phyloP scores from a whole-genome alignment of 768 basidiomycete species.

The Mycena capillaripes region DNA sequence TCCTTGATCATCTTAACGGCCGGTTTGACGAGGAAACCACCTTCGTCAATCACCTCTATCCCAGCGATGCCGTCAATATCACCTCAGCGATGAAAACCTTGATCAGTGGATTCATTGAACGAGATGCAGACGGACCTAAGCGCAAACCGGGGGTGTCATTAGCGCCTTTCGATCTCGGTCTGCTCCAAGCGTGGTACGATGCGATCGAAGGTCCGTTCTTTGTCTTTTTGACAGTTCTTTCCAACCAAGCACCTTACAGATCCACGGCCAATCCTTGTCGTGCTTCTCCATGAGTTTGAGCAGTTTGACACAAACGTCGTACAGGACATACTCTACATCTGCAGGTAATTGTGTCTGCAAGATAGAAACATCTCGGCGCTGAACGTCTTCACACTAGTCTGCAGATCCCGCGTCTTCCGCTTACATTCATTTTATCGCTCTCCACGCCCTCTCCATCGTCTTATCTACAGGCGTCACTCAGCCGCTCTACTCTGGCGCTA shows the following conservation, averaged over 20 bases:
- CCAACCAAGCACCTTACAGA: background rate
- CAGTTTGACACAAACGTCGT: slow-evolving; percentile 73
- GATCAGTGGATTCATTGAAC: slow-evolving; percentile 65
- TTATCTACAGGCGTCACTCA: slow-evolving; percentile 72
- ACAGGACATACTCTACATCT: slow-evolving; percentile 80
- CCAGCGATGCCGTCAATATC: slow-evolving; percentile 69
- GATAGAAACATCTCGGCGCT: background rate
- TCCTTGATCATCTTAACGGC: slow-evolving; percentile 61
- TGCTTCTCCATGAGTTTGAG: slow-evolving; percentile 83
- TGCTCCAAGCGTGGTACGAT: slow-evolving; percentile 73
- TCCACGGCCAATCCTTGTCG: slow-evolving; percentile 58
- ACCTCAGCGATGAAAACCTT: slow-evolving; percentile 67
- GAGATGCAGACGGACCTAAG: slow-evolving; percentile 53
- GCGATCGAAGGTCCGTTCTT: slow-evolving; percentile 42
- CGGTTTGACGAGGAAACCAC: slow-evolving; percentile 16
- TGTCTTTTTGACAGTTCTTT: background rate
- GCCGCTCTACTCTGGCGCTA: slow-evolving; percentile 69
- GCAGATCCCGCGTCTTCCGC: slow-evolving; percentile 65
- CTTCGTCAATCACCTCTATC: slow-evolving; percentile 65
- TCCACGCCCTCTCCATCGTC: slow-evolving; percentile 69
- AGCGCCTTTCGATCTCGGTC: slow-evolving; percentile 72
- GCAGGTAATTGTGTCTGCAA: slow-evolving; percentile 61
- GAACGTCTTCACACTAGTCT: slow-evolving; percentile 55
- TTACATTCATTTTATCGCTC: slow-evolving; percentile 75
- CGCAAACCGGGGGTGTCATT: slow-evolving; percentile 65